Conservation (phyloP, 139 green algal species). For the Chlorella sp. region DNA sequence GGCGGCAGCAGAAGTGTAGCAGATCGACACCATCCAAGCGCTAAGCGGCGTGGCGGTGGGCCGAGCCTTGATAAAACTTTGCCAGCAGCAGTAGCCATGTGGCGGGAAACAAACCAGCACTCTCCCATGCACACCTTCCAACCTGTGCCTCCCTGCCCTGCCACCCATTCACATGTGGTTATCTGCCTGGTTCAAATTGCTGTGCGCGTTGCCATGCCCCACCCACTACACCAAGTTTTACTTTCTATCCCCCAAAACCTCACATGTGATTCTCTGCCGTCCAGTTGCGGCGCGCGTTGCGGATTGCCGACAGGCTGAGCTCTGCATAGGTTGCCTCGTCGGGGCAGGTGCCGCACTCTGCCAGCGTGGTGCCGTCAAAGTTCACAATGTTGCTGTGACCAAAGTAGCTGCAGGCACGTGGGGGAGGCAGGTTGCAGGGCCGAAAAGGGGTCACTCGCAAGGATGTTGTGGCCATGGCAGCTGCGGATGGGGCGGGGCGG, state of each 20-base stretch:
- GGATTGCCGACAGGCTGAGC: slow-evolving; percentile 61
- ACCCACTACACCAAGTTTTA: neutral
- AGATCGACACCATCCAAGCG: too few relatives aligned
- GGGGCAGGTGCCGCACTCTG: slow-evolving; percentile 57
- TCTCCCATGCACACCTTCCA: too few relatives aligned
- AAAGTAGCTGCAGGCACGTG: slow-evolving; percentile 60
- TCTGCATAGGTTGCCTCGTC: slow-evolving; percentile 68
- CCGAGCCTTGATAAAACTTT: too few relatives aligned
- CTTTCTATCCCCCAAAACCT: neutral
- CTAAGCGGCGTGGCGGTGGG: too few relatives aligned
- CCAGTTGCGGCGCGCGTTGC: slow-evolving; percentile 54
- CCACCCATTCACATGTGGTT: too few relatives aligned
- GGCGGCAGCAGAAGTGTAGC: too few relatives aligned
- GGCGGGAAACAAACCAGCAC: too few relatives aligned
- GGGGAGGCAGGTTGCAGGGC: neutral
- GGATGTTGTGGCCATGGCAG: too few relatives aligned
- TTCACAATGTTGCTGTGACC: slow-evolving; percentile 68
- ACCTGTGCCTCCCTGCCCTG: too few relatives aligned
- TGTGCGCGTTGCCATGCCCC: neutral
- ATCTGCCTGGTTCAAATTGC: too few relatives aligned
- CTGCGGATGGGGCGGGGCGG: too few relatives aligned
- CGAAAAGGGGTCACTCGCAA: neutral
- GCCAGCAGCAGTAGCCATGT: too few relatives aligned
- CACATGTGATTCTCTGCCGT: slow-evolving; percentile 71
- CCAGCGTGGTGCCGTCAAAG: slow-evolving; percentile 70